Conservation (phyloP, 1,284 basidiomycete species). For the Psilocybe mexicana region DNA sequence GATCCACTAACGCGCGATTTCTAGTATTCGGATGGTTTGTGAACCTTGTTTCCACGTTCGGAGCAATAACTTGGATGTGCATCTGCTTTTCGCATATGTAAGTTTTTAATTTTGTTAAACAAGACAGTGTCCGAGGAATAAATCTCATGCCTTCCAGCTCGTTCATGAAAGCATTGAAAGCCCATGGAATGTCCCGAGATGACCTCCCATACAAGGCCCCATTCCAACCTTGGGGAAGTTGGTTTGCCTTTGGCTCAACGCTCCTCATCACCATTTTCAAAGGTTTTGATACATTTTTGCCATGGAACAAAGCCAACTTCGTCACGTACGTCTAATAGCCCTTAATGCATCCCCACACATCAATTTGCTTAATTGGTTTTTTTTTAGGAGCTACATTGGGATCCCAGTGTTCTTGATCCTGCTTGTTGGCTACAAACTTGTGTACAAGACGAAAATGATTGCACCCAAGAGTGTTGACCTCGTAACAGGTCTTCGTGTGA, state of each 20-base stretch:
- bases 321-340: slow-evolving; percentile 45
- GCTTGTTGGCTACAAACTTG: slow-evolving; percentile 61
- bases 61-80: slow-evolving; percentile 74
- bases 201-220: slow-evolving; percentile 70
- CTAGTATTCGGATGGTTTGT: slow-evolving; percentile 74
- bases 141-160: slow-evolving; percentile 32
- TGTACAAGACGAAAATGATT: slow-evolving; percentile 53
- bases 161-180: slow-evolving; percentile 71
- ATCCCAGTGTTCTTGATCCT: slow-evolving; percentile 56
- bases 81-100: slow-evolving; percentile 71
- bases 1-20: background rate
- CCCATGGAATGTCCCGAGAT: slow-evolving; percentile 64
- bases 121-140: background rate
- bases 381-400: slow-evolving; percentile 48
- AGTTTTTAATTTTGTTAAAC: slow-evolving; percentile 17
- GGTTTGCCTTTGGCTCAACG: slow-evolving; percentile 61
- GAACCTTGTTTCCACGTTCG: slow-evolving; percentile 68
- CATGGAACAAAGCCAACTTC: slow-evolving; percentile 61
- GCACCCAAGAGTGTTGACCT: slow-evolving; percentile 61
- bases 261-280: slow-evolving; percentile 67
- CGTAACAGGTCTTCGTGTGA: slow-evolving; percentile 59
- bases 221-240: slow-evolving; percentile 63
- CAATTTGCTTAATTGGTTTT: background rate
- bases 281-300: slow-evolving; percentile 69
- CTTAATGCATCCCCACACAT: background rate